Evolutionary conservation across 441 rosid genomes (phyloP).

Genomic region (Brassica balearica): DNA sequence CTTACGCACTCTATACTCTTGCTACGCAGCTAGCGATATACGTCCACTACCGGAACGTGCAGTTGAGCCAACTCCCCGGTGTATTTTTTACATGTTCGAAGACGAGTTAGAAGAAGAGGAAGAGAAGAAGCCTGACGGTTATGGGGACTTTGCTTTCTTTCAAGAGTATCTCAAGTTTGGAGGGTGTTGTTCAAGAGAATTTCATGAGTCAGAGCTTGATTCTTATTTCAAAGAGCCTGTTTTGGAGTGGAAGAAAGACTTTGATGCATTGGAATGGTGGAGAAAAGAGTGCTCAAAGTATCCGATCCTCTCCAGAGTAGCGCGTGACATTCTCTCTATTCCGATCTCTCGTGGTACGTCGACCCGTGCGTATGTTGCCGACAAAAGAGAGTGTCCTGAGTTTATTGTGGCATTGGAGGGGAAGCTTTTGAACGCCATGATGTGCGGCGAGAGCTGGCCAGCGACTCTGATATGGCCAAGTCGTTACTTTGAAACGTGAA

Average conservation of each 20-base stretch:
- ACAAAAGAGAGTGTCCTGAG: constrained; percentile 35
- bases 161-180: constrained; percentile 34
- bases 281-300: constrained; percentile 32
- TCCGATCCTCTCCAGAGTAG: constrained; percentile 38
- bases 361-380: constrained; percentile 25
- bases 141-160: constrained; percentile 29
- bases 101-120: constrained; percentile 6
- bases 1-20: constrained; percentile 12
- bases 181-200: constrained; percentile 10
- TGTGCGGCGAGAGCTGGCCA: constrained; percentile 33
- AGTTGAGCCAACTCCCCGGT: not conserved
- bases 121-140: constrained; percentile 26
- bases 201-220: constrained; percentile 34
- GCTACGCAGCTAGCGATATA: constrained; percentile 28
- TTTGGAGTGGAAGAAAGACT: constrained; percentile 37
- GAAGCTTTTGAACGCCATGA: constrained; percentile 34
- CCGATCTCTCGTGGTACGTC: constrained; percentile 31
- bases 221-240: constrained; percentile 29
- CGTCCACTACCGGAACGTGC: not conserved
- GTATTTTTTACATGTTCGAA: not conserved
- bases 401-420: constrained; percentile 29
- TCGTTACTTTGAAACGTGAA: not conserved
- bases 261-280: constrained; percentile 39
- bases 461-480: constrained; percentile 2
- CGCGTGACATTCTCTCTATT: constrained; percentile 38